Evolutionary conservation across 2,329 filamentous ascomycete species (phyloP).

Genomic region (Magnaporthiopsis rhizophila): DNA sequence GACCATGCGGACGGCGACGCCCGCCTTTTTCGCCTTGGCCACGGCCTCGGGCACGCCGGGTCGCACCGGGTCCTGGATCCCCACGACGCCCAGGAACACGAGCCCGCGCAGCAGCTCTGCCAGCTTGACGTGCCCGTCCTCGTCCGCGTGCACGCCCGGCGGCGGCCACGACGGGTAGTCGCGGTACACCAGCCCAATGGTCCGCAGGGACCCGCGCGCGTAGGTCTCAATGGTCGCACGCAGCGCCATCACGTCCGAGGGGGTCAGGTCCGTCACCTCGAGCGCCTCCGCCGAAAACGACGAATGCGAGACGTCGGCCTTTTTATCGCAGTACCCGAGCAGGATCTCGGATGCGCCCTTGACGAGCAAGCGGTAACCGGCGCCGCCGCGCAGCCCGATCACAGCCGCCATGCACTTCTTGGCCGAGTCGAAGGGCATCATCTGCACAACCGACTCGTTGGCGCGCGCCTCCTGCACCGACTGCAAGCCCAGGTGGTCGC

Average conservation of each 20-base stretch:
- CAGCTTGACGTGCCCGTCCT: conserved; percentile 53
- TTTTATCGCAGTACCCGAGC: conserved; percentile 33
- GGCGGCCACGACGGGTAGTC: conserved; percentile 66
- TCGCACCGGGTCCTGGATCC: conserved; percentile 63
- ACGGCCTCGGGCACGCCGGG: conserved; percentile 59
- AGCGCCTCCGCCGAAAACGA: conserved; percentile 34
- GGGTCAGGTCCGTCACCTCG: conserved; percentile 1
- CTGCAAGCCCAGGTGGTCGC: conserved; percentile 40
- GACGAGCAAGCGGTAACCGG: conserved; percentile 39
- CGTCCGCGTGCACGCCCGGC: conserved; percentile 36
- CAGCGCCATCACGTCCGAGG: neutral
- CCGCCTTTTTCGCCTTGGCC: conserved; percentile 52
- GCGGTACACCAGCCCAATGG: conserved; percentile 65
- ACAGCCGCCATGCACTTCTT: conserved; percentile 51
- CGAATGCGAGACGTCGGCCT: conserved; percentile 47
- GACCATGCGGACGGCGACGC: conserved; percentile 64
- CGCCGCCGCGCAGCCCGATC: conserved; percentile 34
- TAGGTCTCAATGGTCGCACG: conserved; percentile 25
- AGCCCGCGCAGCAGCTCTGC: conserved; percentile 55
- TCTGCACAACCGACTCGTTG: conserved; percentile 34
- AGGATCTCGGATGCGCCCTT: conserved; percentile 53
- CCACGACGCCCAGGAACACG: conserved; percentile 62
- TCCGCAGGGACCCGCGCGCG: conserved; percentile 58
- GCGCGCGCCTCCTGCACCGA: conserved; percentile 36
- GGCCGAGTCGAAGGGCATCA: conserved; percentile 46